Conservation (phyloP, 805 yeast species). For the Saturnispora diversa region DNA sequence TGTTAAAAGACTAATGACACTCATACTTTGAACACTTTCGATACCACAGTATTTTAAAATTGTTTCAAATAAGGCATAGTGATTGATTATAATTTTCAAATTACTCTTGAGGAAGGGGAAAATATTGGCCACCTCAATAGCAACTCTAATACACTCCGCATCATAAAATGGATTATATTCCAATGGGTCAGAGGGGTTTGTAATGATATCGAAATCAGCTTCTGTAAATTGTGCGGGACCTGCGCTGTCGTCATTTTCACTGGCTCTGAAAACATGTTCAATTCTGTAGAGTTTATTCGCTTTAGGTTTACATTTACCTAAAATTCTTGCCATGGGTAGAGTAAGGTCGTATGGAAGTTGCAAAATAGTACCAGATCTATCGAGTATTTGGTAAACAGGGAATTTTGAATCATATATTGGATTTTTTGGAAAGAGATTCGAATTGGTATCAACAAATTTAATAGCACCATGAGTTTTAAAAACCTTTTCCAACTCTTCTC, state of each 20-base stretch:
- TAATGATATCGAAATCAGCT: slow-evolving; percentile 76
- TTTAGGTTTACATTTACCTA: slow-evolving; percentile 55
- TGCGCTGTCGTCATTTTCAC: slow-evolving; percentile 47
- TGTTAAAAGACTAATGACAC: slow-evolving; percentile 65
- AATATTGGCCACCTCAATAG: slow-evolving; percentile 59
- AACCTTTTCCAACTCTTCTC: slow-evolving; percentile 50
- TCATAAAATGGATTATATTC: slow-evolving; percentile 49
- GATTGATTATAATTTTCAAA: slow-evolving; percentile 62
- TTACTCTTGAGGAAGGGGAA: slow-evolving; percentile 62
- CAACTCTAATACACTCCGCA: slow-evolving; percentile 80
- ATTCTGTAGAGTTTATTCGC: slow-evolving; percentile 60
- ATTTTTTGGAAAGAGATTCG: slow-evolving; percentile 73
- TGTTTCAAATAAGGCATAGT: slow-evolving; percentile 68
- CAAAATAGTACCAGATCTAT: slow-evolving; percentile 77
- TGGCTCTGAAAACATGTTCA: slow-evolving; percentile 75
- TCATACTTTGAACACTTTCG: slow-evolving; percentile 61
- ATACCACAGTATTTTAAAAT: slow-evolving; percentile 77
- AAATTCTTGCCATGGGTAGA: slow-evolving; percentile 76
- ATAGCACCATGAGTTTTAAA: slow-evolving; percentile 84
- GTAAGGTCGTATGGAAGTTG: slow-evolving; percentile 88
- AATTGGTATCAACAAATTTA: slow-evolving; percentile 49
- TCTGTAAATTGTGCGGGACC: slow-evolving; percentile 76
- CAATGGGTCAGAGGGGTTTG: slow-evolving; percentile 28
- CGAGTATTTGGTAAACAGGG: slow-evolving; percentile 71
- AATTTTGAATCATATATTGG: slow-evolving; percentile 58